Percentiles rank a stretch among this genome's conserved stretches.
Evolutionary conservation across 768 basidiomycete genomes (phyloP).

Genomic region (Termitomyces sp.): DNA sequence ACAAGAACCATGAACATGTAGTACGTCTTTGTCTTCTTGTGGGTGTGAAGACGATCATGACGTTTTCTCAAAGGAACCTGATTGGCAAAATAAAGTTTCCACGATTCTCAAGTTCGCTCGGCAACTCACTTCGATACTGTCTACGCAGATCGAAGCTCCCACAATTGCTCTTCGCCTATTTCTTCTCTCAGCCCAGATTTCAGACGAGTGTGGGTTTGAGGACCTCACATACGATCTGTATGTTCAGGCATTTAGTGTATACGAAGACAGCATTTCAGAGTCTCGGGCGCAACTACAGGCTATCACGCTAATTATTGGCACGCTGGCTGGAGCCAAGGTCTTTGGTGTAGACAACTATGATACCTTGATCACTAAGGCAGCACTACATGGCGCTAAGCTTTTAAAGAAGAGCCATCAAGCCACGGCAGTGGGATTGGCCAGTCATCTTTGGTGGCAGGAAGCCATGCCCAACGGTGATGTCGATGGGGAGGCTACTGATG

Average conservation of each 20-base stretch:
- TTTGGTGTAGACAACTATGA: conserved; percentile 96
- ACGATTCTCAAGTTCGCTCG: conserved; percentile 91
- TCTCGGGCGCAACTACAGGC: conserved; percentile 93
- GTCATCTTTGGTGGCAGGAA: conserved; percentile 99
- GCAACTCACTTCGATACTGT: conserved; percentile 88
- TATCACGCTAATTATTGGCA: conserved; percentile 93
- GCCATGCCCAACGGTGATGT: conserved; percentile 31
- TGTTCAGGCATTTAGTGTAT: conserved; percentile 96
- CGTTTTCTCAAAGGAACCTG: conserved; percentile 53
- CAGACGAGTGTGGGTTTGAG: conserved; percentile 93
- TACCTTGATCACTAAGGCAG: conserved; percentile 97
- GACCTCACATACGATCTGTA: conserved; percentile 97
- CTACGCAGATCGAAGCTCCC: conserved; percentile 89
- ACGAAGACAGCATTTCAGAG: conserved; percentile 96
- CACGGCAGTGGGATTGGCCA: conserved; percentile 89
- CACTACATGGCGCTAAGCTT: conserved; percentile 91
- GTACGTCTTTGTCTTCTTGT: conserved; percentile 30
- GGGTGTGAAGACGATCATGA: not conserved
- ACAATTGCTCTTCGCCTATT: conserved; percentile 91
- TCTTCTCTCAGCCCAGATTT: conserved; percentile 91
- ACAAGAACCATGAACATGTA: conserved; percentile 76
- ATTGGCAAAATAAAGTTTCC: conserved; percentile 85
- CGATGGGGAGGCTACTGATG: conserved; percentile 32
- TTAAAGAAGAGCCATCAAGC: conserved; percentile 99
- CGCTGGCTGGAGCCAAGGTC: conserved; percentile 83